phyloP scores from a whole-genome alignment of 306 rosid species.

The Medicago arabica region DNA sequence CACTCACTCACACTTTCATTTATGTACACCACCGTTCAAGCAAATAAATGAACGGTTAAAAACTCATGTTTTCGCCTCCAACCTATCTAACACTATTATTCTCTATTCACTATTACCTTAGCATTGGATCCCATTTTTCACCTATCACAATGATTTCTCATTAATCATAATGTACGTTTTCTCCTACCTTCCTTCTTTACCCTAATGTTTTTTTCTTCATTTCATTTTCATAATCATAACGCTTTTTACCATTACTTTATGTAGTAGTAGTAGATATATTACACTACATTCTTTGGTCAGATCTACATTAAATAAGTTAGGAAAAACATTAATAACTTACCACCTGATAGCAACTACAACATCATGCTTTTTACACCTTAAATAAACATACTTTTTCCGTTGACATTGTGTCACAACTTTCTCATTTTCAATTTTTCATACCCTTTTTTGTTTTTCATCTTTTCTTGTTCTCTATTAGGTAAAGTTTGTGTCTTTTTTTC shows the following conservation, averaged over 20 bases:
- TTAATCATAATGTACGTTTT: conserved; percentile 14
- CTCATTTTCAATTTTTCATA: conserved; percentile 38
- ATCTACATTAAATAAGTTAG: conserved; percentile 14
- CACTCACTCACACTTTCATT: not conserved
- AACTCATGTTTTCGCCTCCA: not conserved
- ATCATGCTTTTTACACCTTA: conserved; percentile 13
- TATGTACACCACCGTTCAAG: not conserved
- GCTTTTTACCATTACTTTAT: not conserved
- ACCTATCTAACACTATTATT: not conserved
- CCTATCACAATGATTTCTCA: conserved; percentile 18
- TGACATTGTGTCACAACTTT: conserved; percentile 3
- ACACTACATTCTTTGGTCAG: conserved; percentile 3
- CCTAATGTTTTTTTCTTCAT: not conserved
- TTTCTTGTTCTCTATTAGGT: not conserved
- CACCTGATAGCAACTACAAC: not conserved
- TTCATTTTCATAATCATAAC: not conserved
- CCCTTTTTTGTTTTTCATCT: conserved; percentile 37
- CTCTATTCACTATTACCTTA: not conserved
- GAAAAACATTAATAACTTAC: not conserved
- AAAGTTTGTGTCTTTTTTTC: not conserved
- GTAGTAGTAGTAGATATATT: not conserved
- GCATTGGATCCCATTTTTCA: conserved; percentile 40
- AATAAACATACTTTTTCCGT: not conserved
- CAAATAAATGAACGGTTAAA: not conserved
- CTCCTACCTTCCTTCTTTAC: not conserved